Conservation (phyloP, 2,329 filamentous ascomycete species). For the Cryphonectria parasitica region DNA sequence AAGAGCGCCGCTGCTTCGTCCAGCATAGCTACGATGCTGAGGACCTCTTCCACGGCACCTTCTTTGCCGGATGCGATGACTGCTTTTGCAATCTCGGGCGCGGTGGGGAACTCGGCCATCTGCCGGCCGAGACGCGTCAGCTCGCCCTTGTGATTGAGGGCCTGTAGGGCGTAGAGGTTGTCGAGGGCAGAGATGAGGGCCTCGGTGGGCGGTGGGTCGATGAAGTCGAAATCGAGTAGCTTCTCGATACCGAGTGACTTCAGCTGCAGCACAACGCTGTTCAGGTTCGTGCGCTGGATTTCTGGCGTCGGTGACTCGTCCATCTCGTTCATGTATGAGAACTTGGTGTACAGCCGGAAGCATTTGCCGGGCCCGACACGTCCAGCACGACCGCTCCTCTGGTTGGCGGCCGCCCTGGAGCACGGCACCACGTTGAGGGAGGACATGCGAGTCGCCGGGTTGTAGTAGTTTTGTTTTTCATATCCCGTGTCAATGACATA, state of each 20-base stretch:
- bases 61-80: conserved; percentile 88
- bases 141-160: conserved; percentile 84
- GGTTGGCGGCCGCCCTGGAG: conserved; percentile 89
- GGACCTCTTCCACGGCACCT: conserved; percentile 89
- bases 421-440: conserved; percentile 89
- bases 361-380: conserved; percentile 91
- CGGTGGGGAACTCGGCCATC: conserved; percentile 93
- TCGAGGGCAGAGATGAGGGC: conserved; percentile 88
- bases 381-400: conserved; percentile 89
- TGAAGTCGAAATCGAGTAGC: conserved; percentile 91
- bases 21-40: conserved; percentile 94
- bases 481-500: conserved; percentile 96
- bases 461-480: conserved; percentile 94
- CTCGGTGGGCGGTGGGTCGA: conserved; percentile 90
- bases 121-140: conserved; percentile 89
- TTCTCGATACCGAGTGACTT: conserved; percentile 93
- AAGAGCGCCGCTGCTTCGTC: conserved; percentile 87
- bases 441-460: conserved; percentile 89
- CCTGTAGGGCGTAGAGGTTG: conserved; percentile 87
- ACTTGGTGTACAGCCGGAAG: conserved; percentile 92
- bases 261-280: conserved; percentile 79
- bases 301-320: conserved; percentile 91
- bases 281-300: conserved; percentile 89
- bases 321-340: conserved; percentile 92
- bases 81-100: conserved; percentile 88